Base-by-base conservation (phyloP, 805 yeast genomes). In the Saccharomycopsis selenospora region DNA sequence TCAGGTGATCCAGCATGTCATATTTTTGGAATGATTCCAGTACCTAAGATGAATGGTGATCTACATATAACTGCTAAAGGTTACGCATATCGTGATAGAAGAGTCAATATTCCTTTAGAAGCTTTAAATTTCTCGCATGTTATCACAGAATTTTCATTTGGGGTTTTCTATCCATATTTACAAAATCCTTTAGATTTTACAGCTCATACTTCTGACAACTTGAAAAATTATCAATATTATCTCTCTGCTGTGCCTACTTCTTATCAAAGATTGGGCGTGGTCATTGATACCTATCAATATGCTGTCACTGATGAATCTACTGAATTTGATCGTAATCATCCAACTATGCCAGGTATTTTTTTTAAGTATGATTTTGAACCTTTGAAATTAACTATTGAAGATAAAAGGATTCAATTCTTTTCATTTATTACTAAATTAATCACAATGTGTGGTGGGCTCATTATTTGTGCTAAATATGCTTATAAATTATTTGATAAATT, bases 311-410 rank as follows among this genome's bases (percentile, higher is more conserved):
- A 75, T 51, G 45, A 45, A 8, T 4, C 24, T 4, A 29, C 40
- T 10, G 29, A 26, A 4, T 30, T 43, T 3, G 55, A 50, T 27
- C 26, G 45, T 26, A 20, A 33, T 14, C 20, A 33, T 14, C 38
- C 38, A 14, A 66, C 66, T 22, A 61, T 75, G 3, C 95, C 97
- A 3, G 97, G 96, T 0, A 80, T 91, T 23, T 85, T 76, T 59
- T 77, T 93, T 68, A 77, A 75, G 48, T 91, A 90, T 63, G 88
- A 88, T 56, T 88, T 93, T 61, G 98, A 93, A 59, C 91, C 97
- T 3, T 77, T 93, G 40, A 75, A 80, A 42, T 72, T 93, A 56
- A 65, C 76, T 3, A 72, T 89, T 18, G 71, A 71, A 23, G 97
- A 91, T 59, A 71, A 67, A 47, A 73, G 98, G 54, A 70, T 91